phyloP scores from a whole-genome alignment of 2,329 filamentous ascomycete genomes.

The Penicillium sp. region DNA sequence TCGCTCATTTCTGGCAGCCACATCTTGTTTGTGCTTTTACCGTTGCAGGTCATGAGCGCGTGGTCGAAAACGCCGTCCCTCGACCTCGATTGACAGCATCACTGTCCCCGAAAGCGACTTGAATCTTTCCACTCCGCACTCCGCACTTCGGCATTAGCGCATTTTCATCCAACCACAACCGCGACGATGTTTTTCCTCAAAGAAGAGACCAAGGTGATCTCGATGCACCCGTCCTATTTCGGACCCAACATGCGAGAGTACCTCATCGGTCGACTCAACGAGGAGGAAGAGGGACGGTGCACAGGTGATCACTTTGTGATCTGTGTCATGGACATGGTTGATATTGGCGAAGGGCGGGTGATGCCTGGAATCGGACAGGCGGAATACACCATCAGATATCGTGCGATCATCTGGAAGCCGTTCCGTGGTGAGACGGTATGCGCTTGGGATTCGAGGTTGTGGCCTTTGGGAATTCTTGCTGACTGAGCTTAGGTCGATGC shows the following conservation, averaged over 20 bases:
- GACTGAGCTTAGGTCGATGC: conserved; percentile 73
- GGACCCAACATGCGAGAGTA: conserved; percentile 89
- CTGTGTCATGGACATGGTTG: conserved; percentile 93
- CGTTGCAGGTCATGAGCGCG: conserved; percentile 16
- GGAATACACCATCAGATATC: conserved; percentile 92
- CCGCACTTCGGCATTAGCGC: background rate
- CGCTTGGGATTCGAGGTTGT: conserved; percentile 19
- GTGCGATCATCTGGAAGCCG: conserved; percentile 94
- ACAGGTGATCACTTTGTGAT: conserved; percentile 97
- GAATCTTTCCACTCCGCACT: background rate
- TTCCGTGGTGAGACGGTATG: conserved; percentile 97
- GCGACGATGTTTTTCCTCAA: conserved; percentile 93
- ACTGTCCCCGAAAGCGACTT: background rate
- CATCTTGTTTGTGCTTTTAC: conserved; percentile 5
- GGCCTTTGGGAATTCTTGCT: conserved; percentile 23
- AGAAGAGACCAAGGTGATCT: conserved; percentile 91
- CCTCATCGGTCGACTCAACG: conserved; percentile 82
- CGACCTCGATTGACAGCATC: conserved; percentile 13
- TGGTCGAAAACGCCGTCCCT: conserved; percentile 13
- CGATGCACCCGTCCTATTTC: conserved; percentile 95
- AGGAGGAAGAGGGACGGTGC: conserved; percentile 92
- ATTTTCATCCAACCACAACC: conserved; percentile 5
- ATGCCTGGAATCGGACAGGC: conserved; percentile 87
- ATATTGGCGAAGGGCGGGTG: conserved; percentile 90
- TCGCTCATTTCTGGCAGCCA: conserved; percentile 3